Conservation (phyloP, 2,329 filamentous ascomycete species). For the Diaporthe helianthi region DNA sequence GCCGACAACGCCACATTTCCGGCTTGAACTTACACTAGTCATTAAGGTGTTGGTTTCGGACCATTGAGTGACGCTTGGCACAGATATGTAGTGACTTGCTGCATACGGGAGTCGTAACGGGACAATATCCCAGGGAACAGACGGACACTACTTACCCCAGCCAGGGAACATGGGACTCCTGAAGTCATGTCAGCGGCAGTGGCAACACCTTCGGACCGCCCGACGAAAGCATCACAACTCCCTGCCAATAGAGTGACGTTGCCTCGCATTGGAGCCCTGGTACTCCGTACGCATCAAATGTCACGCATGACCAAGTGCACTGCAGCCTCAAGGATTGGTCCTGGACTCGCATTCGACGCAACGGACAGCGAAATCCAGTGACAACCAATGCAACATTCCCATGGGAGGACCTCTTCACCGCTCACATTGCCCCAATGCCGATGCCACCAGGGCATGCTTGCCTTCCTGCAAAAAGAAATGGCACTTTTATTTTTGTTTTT, state of each 20-base stretch:
- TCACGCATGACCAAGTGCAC: neutral
- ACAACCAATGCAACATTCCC: neutral
- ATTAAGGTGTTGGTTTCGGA: neutral
- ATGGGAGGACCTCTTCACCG: neutral
- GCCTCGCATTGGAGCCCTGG: neutral
- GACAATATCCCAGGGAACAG: neutral
- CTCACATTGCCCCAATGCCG: neutral
- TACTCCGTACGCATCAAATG: slow-evolving; percentile 1
- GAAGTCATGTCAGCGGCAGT: neutral
- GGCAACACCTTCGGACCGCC: neutral
- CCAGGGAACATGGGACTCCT: slow-evolving; percentile 2
- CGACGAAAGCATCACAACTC: neutral
- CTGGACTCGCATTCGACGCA: neutral
- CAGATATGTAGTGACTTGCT: too few species aligned
- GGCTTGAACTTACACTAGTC: neutral
- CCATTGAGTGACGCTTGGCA: neutral
- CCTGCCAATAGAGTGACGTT: neutral
- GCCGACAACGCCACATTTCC: neutral
- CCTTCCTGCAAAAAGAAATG: neutral
- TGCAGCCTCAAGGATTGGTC: neutral
- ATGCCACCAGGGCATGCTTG: neutral
- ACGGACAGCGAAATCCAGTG: neutral
- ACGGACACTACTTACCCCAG: neutral
- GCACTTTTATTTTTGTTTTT: too few species aligned
- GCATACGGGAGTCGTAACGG: neutral